Evolutionary conservation across 139 green algal species (phyloP).

Genomic region (Coccomyxa sp.): DNA sequence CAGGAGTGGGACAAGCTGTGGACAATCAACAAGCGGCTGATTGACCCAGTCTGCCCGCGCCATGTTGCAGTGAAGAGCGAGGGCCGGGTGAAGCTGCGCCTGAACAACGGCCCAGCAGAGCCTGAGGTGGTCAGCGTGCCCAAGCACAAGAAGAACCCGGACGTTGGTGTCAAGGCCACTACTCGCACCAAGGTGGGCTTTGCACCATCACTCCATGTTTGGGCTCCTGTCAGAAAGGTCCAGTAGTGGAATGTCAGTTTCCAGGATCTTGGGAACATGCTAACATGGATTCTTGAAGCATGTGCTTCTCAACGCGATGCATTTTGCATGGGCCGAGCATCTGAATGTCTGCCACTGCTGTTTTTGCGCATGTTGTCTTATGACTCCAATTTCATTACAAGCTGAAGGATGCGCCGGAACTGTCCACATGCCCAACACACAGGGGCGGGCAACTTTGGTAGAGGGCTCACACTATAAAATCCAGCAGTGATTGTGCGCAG

Average conservation of each 20-base stretch:
- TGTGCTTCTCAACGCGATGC: too few relatives aligned
- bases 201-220: not conserved
- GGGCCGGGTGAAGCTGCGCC: slow-evolving; percentile 47
- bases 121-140: slow-evolving; percentile 57
- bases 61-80: slow-evolving; percentile 79
- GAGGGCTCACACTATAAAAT: too few relatives aligned
- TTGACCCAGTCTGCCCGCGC: slow-evolving; percentile 57
- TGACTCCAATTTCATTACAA: too few relatives aligned
- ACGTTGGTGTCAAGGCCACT: slow-evolving; percentile 72
- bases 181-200: slow-evolving; percentile 22
- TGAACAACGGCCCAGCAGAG: slow-evolving; percentile 56
- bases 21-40: slow-evolving; percentile 95
- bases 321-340: too few relatives aligned
- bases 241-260: not conserved
- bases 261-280: too few relatives aligned
- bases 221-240: not conserved
- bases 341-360: too few relatives aligned
- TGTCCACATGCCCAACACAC: too few relatives aligned
- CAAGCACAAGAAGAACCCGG: slow-evolving; percentile 89
- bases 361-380: too few relatives aligned
- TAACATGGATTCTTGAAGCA: too few relatives aligned
- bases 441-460: too few relatives aligned
- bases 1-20: slow-evolving; percentile 99
- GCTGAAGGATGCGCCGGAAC: too few relatives aligned
- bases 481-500: too few relatives aligned